A percentile compares a stretch with the other conserved stretches of the same genome.
Evolutionary conservation across 441 rosid species (phyloP).

Genomic region (Arabidopsis hybrid): DNA sequence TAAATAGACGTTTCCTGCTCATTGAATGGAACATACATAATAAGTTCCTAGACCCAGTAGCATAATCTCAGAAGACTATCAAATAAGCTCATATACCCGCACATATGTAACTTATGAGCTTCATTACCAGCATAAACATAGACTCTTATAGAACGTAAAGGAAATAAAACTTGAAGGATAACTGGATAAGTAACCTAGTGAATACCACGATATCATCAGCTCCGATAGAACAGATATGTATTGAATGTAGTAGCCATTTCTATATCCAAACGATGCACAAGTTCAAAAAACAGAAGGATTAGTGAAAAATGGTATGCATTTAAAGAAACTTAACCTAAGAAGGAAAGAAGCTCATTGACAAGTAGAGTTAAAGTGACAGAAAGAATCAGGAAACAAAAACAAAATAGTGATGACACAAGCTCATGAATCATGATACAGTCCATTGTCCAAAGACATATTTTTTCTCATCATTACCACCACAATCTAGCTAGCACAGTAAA

Average conservation of each 20-base stretch:
- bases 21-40: background rate
- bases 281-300: background rate
- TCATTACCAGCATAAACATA: background rate
- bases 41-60: background rate
- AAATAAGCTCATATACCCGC: background rate
- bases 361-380: background rate
- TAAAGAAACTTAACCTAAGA: background rate
- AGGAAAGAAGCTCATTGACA: background rate
- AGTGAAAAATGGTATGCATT: background rate
- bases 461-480: background rate
- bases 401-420: conserved; percentile 13
- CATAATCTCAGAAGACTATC: background rate
- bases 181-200: background rate
- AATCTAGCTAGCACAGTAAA: background rate
- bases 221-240: background rate
- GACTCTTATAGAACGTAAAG: background rate
- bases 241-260: background rate
- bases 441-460: background rate
- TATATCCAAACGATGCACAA: background rate
- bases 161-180: background rate
- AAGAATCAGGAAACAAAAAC: background rate
- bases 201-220: background rate
- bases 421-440: background rate
- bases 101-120: background rate
- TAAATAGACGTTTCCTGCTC: conserved; percentile 82